Evolutionary conservation across 1,284 basidiomycete species (phyloP), one percentile per base, ranked within the genome.

Genomic region (Xerocomus minutiporus): DNA sequence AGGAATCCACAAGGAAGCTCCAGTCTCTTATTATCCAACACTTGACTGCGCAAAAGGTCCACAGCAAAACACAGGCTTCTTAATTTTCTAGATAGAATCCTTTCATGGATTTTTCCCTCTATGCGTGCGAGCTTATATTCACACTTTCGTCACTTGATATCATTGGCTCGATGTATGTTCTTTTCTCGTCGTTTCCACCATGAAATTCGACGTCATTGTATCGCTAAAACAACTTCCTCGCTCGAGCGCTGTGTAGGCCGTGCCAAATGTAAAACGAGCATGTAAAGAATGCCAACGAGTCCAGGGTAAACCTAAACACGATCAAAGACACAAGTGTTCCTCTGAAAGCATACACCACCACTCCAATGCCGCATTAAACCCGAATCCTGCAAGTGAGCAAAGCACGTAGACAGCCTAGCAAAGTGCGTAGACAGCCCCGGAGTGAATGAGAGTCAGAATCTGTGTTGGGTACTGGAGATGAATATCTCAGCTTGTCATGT

Each of bases 1-100:
- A 63, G 12, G 59, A 63, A 26, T 63, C 63, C 9, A 63, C 53
- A 5, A 57, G 25, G 46, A 53, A 47, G n/a, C 53, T 62, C 7
- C 63, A 59, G 5, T 50, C 61, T 8, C 48, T 61, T 4, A 59
- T 65, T 1, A 65, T 62, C 31, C 46, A 46, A 31, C 49, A 57
- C 31, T 31, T 62, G 52, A 44, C 60, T 17, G 31, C 53, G 5
- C 47, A 45, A 32, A 52, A 42, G 36, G 29, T 48, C 38, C 31
- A 32, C 1, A 36, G 13, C 8, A 53, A 20, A 43, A 31, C 17
- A 32, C 35, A 11, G 5, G 26, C n/a, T 8, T 39, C 47, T 5
- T 29, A 28, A 44, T 46, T 23, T 5, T 42, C n/a, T 32, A 29
- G 8, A 36, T 29, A 7, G 20, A 26, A 26, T 23, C 4, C 12